Percentiles rank a stretch among this genome's conserved stretches.
phyloP scores from a whole-genome alignment of 1,139 yeast species.

The Diutina rugosa region DNA sequence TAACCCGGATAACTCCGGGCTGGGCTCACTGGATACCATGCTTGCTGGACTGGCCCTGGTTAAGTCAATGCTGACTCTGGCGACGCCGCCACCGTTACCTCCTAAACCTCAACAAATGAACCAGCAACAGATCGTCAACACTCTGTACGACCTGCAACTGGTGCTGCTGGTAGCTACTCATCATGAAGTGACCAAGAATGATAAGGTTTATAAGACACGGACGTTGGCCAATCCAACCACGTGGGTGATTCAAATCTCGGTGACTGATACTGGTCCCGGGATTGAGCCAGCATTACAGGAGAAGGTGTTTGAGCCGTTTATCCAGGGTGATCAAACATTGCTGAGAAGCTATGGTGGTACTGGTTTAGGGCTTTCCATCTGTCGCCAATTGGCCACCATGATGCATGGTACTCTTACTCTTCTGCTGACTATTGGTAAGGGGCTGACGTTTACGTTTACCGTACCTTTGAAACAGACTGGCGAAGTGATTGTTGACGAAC shows the following conservation, averaged over 20 bases:
- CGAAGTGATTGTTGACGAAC: constrained; percentile 33
- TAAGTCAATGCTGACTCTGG: not conserved
- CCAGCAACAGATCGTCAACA: not conserved
- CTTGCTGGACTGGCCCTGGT: not conserved
- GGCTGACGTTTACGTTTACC: constrained; percentile 69
- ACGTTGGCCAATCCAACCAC: constrained; percentile 27
- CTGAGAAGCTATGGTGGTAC: constrained; percentile 92
- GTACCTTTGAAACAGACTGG: constrained; percentile 69
- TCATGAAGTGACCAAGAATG: constrained; percentile 12
- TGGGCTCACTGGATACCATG: not conserved
- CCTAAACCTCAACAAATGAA: constrained; percentile 1
- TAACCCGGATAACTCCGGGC: not conserved
- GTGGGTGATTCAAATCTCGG: constrained; percentile 64
- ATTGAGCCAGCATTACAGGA: constrained; percentile 69
- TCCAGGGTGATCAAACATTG: constrained; percentile 91
- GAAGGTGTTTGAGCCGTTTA: constrained; percentile 88
- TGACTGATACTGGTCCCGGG: constrained; percentile 88
- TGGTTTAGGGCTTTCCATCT: constrained; percentile 86
- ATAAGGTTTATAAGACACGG: constrained; percentile 22
- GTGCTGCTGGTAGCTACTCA: not conserved
- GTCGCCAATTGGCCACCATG: constrained; percentile 80
- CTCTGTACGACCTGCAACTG: constrained; percentile 1
- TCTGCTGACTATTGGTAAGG: constrained; percentile 57
- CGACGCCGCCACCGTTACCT: constrained; percentile 1
- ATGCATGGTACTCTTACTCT: constrained; percentile 76